Evolutionary conservation across 2,329 filamentous ascomycete species (phyloP).

Genomic region (Penicillium aurantiogriseum): DNA sequence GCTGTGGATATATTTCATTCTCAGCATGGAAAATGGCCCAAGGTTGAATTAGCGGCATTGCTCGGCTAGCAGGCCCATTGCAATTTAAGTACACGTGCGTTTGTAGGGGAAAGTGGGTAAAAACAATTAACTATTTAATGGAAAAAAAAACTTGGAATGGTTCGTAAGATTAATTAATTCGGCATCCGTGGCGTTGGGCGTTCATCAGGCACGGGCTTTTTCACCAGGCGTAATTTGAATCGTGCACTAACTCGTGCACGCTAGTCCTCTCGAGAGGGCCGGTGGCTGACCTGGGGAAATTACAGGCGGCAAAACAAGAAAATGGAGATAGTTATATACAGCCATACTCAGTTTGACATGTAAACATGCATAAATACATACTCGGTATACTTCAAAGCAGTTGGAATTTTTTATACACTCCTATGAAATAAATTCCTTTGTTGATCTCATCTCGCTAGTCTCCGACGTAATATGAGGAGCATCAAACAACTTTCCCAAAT

Average conservation of each 20-base stretch:
- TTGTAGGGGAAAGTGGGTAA: background rate
- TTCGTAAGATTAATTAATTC: constrained; percentile 3
- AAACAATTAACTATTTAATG: background rate
- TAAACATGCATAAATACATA: background rate
- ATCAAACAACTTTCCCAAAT: constrained; percentile 7
- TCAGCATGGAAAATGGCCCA: background rate
- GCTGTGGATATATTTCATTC: background rate
- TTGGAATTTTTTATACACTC: background rate
- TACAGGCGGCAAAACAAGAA: background rate
- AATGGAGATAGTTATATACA: background rate
- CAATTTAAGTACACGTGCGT: background rate
- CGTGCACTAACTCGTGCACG: background rate
- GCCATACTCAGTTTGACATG: too few relatives aligned
- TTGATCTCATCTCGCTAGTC: constrained; percentile 10
- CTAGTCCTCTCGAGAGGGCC: background rate
- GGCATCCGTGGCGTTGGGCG: background rate
- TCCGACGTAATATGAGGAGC: constrained; percentile 2
- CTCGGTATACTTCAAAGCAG: background rate
- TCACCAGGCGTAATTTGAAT: background rate
- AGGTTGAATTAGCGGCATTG: background rate
- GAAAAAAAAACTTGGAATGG: background rate
- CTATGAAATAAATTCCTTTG: background rate
- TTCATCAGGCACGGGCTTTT: background rate
- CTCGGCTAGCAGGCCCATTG: background rate
- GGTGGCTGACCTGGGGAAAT: constrained; percentile 7